A percentile compares a stretch with the other conserved stretches of the same genome.
Evolutionary conservation across 2,329 filamentous ascomycete species (phyloP).

Genomic region (Talaromyces sp.): DNA sequence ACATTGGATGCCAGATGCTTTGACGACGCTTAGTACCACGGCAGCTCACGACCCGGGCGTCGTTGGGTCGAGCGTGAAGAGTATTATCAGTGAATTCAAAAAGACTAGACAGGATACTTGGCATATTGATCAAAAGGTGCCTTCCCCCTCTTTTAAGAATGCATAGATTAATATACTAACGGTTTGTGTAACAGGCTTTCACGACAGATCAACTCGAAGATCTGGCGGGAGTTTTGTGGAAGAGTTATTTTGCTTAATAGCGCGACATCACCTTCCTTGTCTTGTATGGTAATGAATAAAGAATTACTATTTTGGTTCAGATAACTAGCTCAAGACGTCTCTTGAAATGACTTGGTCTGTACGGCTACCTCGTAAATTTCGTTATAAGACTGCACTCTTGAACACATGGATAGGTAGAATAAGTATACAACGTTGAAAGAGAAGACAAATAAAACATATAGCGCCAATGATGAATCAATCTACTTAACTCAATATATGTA

Average conservation of each 20-base stretch:
- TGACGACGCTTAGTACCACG: conserved; percentile 76
- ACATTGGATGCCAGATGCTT: conserved; percentile 84
- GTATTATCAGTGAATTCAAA: conserved; percentile 93
- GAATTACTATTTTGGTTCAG: not conserved
- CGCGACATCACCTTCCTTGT: no score
- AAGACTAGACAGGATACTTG: conserved; percentile 99
- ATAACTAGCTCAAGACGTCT: no score
- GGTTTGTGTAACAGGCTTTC: conserved; percentile 60
- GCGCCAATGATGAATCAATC: not conserved
- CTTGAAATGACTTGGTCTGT: no score
- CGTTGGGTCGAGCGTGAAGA: conserved; percentile 93
- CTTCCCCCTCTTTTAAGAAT: conserved; percentile 3
- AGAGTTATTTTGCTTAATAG: conserved; percentile 89
- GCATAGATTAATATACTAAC: conserved; percentile 12
- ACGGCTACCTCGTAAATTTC: no score
- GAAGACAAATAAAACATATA: not conserved
- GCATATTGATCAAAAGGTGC: conserved; percentile 94
- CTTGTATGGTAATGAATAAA: not conserved
- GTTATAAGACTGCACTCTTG: not conserved
- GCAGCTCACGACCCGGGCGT: conserved; percentile 86
- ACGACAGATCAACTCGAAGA: conserved; percentile 90
- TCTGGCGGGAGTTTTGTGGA: conserved; percentile 94
- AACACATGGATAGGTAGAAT: not conserved
- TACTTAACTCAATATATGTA: not conserved
- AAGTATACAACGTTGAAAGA: not conserved